Base-by-base conservation (phyloP, 2,329 filamentous ascomycete genomes). In the Sordariomycetes sp. region DNA sequence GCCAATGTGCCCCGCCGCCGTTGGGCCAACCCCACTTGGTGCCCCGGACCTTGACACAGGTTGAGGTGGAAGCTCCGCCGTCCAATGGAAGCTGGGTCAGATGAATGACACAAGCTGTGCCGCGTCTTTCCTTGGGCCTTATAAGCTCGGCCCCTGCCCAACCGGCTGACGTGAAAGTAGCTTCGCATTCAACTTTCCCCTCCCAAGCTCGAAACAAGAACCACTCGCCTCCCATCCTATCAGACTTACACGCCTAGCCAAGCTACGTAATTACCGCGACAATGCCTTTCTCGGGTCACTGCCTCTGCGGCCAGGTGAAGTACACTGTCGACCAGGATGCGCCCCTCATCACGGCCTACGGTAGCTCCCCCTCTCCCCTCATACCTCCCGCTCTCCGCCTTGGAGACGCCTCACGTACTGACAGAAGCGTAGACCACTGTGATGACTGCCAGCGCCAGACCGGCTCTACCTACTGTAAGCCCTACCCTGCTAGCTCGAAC, bases 391-490 rank as follows among this genome's bases (percentile, higher is more conserved):
- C 28, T 32, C 28, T 8, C 28, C 28, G 28, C 28, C 28, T 32
- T 32, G 4, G 37, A 16, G 12, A 16, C 37, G 12, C 18, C 12
- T 7, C 12, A 16, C 4, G 18, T 16, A 43, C 37, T 43, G 37
- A 43, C 37, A 16, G 37, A 51, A 51, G 20, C 7, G 28, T 20
- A 51, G 51, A 88, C 68, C 85, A 88, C 76, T 88, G 85, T 66
- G 85, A 88, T 67, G 85, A 87, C 72, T 88, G 85, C 78, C 85
- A 88, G 72, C 83, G 85, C 67, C 85, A 88, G 73, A 80, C 73
- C 55, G 85, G 85, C 62, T 87, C 83, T 20, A 86, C 85, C 59
- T 88, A 88, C 71, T 87, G 81, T 84, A 71, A 62, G 79, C 68
- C 54, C 16, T n/a, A 11, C 18, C 18, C 18, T 5, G 4, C 40